These are phyloP conservation scores for Gastrolobium bilobum DNA, from an alignment of 306 rosid genomes.

Conservation along the genomic window DNA sequence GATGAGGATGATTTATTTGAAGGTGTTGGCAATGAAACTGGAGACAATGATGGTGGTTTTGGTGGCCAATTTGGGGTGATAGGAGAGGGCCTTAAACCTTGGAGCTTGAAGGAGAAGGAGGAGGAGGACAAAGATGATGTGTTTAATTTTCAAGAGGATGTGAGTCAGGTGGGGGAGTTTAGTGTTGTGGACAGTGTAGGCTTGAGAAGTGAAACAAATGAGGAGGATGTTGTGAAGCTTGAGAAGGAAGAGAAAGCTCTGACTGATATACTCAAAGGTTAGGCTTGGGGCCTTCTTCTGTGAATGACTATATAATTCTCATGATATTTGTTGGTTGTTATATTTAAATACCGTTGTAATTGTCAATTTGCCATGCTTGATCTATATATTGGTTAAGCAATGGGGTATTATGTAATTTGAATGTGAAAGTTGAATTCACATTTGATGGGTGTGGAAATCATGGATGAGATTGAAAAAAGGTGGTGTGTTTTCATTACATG, in stretches of 20 bases:
- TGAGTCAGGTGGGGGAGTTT: constrained; percentile 31
- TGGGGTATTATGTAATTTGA: constrained; percentile 6
- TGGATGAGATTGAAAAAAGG: constrained; percentile 22
- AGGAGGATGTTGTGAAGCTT: constrained; percentile 61
- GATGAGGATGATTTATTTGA: constrained; percentile 59
- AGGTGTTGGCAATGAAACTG: constrained; percentile 46
- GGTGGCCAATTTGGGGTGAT: constrained; percentile 49
- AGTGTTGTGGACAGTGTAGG: constrained; percentile 28
- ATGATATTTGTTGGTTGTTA: background rate
- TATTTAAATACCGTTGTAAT: background rate
- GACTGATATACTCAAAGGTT: constrained; percentile 74
- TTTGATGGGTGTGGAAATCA: background rate
- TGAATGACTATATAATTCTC: background rate
- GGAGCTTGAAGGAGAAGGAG: constrained; percentile 71
- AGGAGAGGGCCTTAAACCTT: constrained; percentile 52
- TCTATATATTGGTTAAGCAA: background rate
- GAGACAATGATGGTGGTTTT: constrained; percentile 36
- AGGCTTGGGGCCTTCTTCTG: background rate
- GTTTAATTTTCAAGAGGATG: constrained; percentile 57
- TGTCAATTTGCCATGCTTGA: constrained; percentile 3
- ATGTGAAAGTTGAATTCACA: background rate
- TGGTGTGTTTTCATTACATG: constrained; percentile 1
- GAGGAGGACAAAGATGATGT: constrained; percentile 61
- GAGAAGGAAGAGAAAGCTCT: constrained; percentile 76
- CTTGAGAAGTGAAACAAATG: constrained; percentile 21